Evolutionary conservation across 352 stramenopile species (phyloP), one percentile per base, ranked within the genome.

Genomic region (Blastocystis sp.): DNA sequence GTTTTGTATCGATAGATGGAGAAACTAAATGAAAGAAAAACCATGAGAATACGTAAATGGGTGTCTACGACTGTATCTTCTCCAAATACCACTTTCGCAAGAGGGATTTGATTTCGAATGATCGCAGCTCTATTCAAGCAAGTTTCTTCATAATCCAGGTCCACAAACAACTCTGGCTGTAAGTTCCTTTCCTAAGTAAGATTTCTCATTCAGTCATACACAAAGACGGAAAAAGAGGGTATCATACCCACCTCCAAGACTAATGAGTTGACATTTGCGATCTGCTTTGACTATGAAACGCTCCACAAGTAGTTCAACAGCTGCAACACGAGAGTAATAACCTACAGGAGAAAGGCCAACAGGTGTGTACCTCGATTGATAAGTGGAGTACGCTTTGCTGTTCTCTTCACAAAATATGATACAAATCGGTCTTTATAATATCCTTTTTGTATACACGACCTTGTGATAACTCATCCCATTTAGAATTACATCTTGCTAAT

Each of bases 361-460:
- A 65, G 27, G 12, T n/a, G 4, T n/a, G 1, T n/a, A 83, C 71
- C 88, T 58, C 88, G 58, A 57, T 90, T 90, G 58, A 90, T 90
- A 39, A 90, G 58, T 19, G 88, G 88, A 29, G 88, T 75, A 57
- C 88, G 87, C 27, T 75, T 81, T 49, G 61, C 78, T 42, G 32
- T 51, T 58, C 81, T 24, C 27, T 58, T 67, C 2, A 90, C 71
- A 52, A 90, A 89, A 21, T 83, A 75, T 16, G 71, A 24, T 35
- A 90, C 89, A 69, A 89, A 90, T 3, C 58, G 29, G n/a, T 90
- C 88, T 43, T 89, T 85, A 51, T 88, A 90, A 61, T 90, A 90
- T 9, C 88, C 88, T 14, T 65, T 51, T 21, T 89, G 46, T 27
- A 83, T 56, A 43, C 71, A 83, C 9, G 71, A 65, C 71, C 71